Evolutionary conservation across 805 yeast genomes (phyloP).

Genomic region (Brettanomyces bruxellensis): DNA sequence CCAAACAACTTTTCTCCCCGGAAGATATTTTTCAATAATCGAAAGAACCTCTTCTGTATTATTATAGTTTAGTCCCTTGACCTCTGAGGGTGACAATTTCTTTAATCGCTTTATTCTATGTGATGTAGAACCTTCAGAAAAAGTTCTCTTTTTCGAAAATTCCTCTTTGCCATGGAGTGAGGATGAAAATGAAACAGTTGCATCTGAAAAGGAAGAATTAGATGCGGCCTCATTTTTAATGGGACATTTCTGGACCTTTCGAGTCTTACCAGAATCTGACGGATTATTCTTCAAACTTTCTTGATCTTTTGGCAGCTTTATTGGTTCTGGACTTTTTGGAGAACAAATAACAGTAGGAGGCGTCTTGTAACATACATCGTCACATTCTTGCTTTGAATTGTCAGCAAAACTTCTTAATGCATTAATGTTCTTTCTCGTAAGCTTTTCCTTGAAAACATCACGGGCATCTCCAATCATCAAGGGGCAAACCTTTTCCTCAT

Average conservation of each 20-base stretch:
- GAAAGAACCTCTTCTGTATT: constrained; percentile 31
- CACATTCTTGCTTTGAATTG: neutral
- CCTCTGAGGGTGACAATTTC: constrained; percentile 23
- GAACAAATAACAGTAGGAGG: neutral
- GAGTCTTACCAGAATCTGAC: too few relatives aligned
- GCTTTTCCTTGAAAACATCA: constrained; percentile 26
- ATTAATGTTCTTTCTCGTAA: constrained; percentile 23
- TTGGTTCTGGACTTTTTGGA: too few relatives aligned
- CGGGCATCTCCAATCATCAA: constrained; percentile 33
- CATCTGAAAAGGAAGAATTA: too few relatives aligned
- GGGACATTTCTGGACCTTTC: too few relatives aligned
- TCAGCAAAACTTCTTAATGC: constrained; percentile 19
- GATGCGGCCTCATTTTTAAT: too few relatives aligned
- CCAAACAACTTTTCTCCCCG: constrained; percentile 48
- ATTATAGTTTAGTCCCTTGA: constrained; percentile 29
- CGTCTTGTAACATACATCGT: neutral
- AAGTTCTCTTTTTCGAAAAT: neutral
- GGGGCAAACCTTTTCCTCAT: constrained; percentile 34
- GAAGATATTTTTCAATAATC: constrained; percentile 38
- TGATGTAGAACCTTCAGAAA: constrained; percentile 1
- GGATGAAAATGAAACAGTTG: too few relatives aligned
- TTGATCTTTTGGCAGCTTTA: too few relatives aligned
- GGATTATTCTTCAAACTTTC: too few relatives aligned
- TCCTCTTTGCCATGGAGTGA: neutral
- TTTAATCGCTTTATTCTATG: constrained; percentile 17